Evolutionary conservation across 768 basidiomycete genomes (phyloP).

Genomic region (Mycena rosella): DNA sequence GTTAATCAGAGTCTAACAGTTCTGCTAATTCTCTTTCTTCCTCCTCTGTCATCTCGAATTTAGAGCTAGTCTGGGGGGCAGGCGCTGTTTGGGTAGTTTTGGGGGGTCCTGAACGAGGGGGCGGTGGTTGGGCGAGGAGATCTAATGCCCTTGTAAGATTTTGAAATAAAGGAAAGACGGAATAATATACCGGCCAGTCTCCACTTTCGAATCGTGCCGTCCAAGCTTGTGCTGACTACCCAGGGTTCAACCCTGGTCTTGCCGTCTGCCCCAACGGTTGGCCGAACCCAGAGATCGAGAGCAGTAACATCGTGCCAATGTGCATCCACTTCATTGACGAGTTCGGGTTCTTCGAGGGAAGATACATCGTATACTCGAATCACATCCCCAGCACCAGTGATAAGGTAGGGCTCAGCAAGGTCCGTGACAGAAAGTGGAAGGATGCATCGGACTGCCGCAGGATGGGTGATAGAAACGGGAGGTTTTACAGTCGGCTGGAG

Average conservation of each 20-base stretch:
- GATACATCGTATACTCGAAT: constrained; percentile 88
- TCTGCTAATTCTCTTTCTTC: constrained; percentile 93
- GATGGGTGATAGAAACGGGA: constrained; percentile 68
- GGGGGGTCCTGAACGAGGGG: constrained; percentile 22
- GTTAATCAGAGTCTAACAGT: constrained; percentile 58
- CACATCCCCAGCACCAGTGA: constrained; percentile 88
- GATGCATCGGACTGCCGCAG: constrained; percentile 76
- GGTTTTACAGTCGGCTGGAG: constrained; percentile 47
- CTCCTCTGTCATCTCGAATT: constrained; percentile 79
- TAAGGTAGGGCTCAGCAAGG: constrained; percentile 77
- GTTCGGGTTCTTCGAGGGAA: constrained; percentile 71
- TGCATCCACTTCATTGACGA: constrained; percentile 82
- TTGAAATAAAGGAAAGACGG: neutral
- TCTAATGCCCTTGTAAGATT: constrained; percentile 46
- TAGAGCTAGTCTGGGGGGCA: constrained; percentile 32
- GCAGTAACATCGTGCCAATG: constrained; percentile 93
- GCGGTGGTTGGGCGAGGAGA: constrained; percentile 49
- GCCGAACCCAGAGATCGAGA: constrained; percentile 78
- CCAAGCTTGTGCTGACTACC: constrained; percentile 87
- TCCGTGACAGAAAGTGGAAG: constrained; percentile 76
- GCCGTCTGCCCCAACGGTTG: constrained; percentile 57
- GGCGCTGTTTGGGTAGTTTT: constrained; percentile 32
- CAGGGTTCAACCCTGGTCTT: constrained; percentile 75
- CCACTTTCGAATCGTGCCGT: constrained; percentile 92
- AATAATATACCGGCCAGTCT: constrained; percentile 67